These are phyloP conservation scores for Coemansia biformis DNA, from an alignment of 192 early-diverging fungal genomes.

Conservation along the genomic window DNA sequence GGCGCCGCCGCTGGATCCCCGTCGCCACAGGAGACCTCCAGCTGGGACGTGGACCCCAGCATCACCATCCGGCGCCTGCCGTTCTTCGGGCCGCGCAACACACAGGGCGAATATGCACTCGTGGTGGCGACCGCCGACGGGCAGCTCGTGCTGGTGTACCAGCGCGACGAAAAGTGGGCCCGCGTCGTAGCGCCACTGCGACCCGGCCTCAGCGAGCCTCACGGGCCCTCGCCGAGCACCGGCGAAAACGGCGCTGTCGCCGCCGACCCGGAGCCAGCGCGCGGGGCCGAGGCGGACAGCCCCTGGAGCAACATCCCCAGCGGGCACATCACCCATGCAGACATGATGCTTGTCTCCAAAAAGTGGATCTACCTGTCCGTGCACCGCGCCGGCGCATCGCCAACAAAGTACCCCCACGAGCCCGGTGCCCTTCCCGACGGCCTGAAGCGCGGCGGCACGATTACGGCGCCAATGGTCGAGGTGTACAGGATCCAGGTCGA, in stretches of 20 bases:
- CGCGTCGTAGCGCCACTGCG: slow-evolving; percentile 36
- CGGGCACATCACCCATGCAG: slow-evolving; percentile 45
- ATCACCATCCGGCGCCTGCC: slow-evolving; percentile 39
- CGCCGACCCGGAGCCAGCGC: background rate
- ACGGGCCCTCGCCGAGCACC: too few relatives aligned
- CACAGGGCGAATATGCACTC: slow-evolving; percentile 46
- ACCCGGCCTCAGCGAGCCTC: slow-evolving; percentile 21
- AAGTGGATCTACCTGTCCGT: slow-evolving; percentile 48
- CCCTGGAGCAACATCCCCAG: slow-evolving; percentile 46
- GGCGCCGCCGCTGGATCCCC: too few relatives aligned
- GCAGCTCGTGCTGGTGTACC: slow-evolving; percentile 44
- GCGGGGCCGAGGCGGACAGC: slow-evolving; percentile 7
- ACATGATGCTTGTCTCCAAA: slow-evolving; percentile 51
- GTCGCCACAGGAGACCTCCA: too few relatives aligned
- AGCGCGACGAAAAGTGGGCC: slow-evolving; percentile 45
- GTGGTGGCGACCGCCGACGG: slow-evolving; percentile 45
- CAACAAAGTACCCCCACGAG: slow-evolving; percentile 38
- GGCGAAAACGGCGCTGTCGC: too few relatives aligned
- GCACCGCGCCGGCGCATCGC: slow-evolving; percentile 35
- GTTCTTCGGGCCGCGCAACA: slow-evolving; percentile 50
- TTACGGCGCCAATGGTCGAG: slow-evolving; percentile 39
- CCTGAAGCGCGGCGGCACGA: slow-evolving; percentile 20
- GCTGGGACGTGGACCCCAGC: slow-evolving; percentile 33
- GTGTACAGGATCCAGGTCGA: slow-evolving; percentile 48
- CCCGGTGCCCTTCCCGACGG: slow-evolving; percentile 28